These are phyloP conservation scores for Trametes sanguinea DNA, from an alignment of 768 basidiomycete species.

Conservation along the genomic window DNA sequence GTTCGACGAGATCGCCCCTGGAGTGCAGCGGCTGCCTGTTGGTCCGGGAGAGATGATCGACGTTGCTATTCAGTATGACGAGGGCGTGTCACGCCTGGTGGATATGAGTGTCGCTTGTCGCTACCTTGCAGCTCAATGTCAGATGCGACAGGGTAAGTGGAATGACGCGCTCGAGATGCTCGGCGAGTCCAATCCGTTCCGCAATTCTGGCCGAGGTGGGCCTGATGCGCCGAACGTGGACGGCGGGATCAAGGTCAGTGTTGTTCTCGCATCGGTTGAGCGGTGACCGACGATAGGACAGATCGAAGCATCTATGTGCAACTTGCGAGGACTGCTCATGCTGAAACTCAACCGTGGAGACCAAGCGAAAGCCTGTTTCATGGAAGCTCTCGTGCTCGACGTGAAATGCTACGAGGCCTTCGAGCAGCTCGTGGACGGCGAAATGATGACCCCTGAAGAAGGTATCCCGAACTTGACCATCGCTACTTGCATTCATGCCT, in stretches of 20 bases:
- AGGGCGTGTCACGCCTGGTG: constrained; percentile 74
- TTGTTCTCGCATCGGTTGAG: background rate
- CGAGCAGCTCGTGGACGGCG: constrained; percentile 83
- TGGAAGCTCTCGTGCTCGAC: constrained; percentile 93
- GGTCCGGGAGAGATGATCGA: constrained; percentile 67
- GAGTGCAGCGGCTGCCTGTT: constrained; percentile 62
- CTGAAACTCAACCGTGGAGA: constrained; percentile 90
- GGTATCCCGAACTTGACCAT: constrained; percentile 47
- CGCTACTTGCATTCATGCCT: background rate
- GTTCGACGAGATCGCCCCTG: constrained; percentile 19
- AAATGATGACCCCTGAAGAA: constrained; percentile 97
- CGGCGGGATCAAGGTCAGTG: constrained; percentile 87
- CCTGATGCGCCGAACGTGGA: constrained; percentile 79
- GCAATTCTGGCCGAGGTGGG: constrained; percentile 65
- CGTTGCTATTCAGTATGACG: constrained; percentile 62
- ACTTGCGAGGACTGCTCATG: constrained; percentile 91
- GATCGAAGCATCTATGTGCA: constrained; percentile 98
- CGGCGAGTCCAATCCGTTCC: constrained; percentile 90
- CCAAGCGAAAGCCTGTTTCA: constrained; percentile 90
- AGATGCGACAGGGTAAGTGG: constrained; percentile 92
- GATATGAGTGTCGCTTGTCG: constrained; percentile 96
- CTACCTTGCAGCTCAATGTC: constrained; percentile 95
- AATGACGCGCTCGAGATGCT: constrained; percentile 89
- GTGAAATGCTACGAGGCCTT: constrained; percentile 98
- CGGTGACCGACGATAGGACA: constrained; percentile 32